Evolutionary conservation across 257 asterid genomes (phyloP), one percentile per base, ranked within the genome.

Genomic region (Verbascum thapsus): DNA sequence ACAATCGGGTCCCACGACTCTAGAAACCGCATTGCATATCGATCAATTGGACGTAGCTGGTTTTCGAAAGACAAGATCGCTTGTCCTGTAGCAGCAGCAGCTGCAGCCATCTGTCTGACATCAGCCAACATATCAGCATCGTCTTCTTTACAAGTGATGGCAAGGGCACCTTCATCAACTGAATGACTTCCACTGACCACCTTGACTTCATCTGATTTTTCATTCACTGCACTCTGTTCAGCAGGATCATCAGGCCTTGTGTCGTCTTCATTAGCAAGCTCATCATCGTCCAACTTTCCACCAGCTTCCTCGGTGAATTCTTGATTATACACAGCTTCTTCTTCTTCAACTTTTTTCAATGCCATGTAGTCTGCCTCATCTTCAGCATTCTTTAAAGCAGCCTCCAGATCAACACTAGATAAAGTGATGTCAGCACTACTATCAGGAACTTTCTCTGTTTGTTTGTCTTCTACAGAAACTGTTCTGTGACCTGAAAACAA

Each of bases 291-390:
- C 76, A 87, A 35, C 79, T 76, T 90, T 18, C 79, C 91, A 76
- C 83, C 79, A 30, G 85, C 81, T 83, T 94, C 99, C 80, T 94
- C 99, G 11, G 96, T 87, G 70, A 94, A 94, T 74, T 94, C 99
- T 69, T 94, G 96, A 77, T 94, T 94, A 69, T 94, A 97, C 68
- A 94, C 97, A 66, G 95, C 99, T 82, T 94, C 99, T 76, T 94
- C 99, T 70, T 94, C 91, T 76, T 94, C 98, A 69, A 94, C 98
- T 84, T 77, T 94, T 85, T 94, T 90, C 75, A 90, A 74, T 8
- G 99, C 99, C 92, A 94, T 94, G 84, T 94, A 94, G 74, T 90
- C 99, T 8, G 98, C 99, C 78, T 94, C 99, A 84, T 94, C 99
- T 79, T 94, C 99, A 48, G 95, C 99, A 77, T 82, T 80, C 76